A percentile compares a stretch with the other conserved stretches of the same genome.
Evolutionary conservation across 257 asterid species (phyloP).

Genomic region (Cynanchum wilfordii): DNA sequence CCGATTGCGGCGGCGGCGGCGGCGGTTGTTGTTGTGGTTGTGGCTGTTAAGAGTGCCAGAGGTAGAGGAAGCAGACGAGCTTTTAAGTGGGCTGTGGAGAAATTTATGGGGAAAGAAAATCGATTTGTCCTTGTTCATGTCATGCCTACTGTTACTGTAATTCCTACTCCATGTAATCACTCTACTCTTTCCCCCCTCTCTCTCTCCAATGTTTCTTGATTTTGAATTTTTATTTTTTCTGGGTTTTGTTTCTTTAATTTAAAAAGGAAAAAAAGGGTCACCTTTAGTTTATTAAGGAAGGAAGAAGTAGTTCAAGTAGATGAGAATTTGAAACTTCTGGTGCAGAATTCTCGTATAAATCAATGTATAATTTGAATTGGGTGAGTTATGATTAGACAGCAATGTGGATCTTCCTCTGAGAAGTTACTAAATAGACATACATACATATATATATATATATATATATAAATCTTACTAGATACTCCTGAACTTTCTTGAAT

Average conservation of each 20-base stretch:
- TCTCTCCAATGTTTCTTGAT: not conserved
- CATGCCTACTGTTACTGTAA: slow-evolving; percentile 47
- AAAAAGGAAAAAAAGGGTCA: not conserved
- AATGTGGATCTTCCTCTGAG: no score
- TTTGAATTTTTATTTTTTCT: not conserved
- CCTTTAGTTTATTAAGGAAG: not conserved
- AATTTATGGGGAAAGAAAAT: slow-evolving; percentile 40
- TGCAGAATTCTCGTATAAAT: not conserved
- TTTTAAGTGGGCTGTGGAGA: slow-evolving; percentile 74
- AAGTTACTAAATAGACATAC: no score
- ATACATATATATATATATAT: no score
- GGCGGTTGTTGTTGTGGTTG: slow-evolving; percentile 31
- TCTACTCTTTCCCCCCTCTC: not conserved
- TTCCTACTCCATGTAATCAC: slow-evolving; percentile 74
- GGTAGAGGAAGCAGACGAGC: slow-evolving; percentile 84
- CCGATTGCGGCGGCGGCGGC: not conserved
- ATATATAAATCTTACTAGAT: no score
- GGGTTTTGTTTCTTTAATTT: not conserved
- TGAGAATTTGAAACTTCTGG: not conserved
- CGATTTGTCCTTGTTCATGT: slow-evolving; percentile 60
- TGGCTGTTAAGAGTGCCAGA: slow-evolving; percentile 66
- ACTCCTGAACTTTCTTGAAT: no score
- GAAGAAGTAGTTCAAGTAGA: not conserved
- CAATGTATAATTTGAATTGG: no score
- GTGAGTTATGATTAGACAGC: no score